These are phyloP conservation scores for Paraconiothyrium sp. DNA, from an alignment of 2,329 filamentous ascomycete genomes.

Conservation along the genomic window DNA sequence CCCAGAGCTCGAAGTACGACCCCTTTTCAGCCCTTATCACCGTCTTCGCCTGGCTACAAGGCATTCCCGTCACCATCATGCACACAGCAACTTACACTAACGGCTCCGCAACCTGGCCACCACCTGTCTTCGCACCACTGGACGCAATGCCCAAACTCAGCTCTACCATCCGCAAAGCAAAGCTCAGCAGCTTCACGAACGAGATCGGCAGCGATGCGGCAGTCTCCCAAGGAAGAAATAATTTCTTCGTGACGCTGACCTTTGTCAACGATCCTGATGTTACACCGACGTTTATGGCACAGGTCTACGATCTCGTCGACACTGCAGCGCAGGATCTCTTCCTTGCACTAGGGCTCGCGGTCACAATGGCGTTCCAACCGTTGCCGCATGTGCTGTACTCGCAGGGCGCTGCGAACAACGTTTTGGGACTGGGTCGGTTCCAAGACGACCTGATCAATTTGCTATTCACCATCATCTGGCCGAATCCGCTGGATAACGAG, in stretches of 20 bases:
- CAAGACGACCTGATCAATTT: constrained; percentile 33
- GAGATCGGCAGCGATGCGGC: constrained; percentile 22
- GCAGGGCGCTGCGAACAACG: constrained; percentile 27
- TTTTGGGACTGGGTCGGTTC: constrained; percentile 33
- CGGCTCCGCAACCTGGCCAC: constrained; percentile 26
- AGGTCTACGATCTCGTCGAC: constrained; percentile 26
- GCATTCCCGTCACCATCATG: constrained; percentile 23
- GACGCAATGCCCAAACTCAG: constrained; percentile 25
- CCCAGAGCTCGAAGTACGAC: constrained; percentile 29
- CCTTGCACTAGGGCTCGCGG: constrained; percentile 25
- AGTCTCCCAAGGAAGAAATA: constrained; percentile 17
- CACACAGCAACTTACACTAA: constrained; percentile 30
- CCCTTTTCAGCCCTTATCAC: constrained; percentile 32
- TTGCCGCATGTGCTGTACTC: constrained; percentile 30
- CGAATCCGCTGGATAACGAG: constrained; percentile 23
- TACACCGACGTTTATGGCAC: constrained; percentile 23
- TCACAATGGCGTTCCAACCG: constrained; percentile 30
- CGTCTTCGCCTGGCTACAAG: constrained; percentile 28
- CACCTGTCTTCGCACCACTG: constrained; percentile 24
- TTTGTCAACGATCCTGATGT: constrained; percentile 26
- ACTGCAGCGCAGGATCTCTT: constrained; percentile 20
- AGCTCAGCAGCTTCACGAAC: constrained; percentile 25
- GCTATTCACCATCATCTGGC: constrained; percentile 27
- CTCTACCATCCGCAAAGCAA: constrained; percentile 28
- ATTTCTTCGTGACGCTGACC: constrained; percentile 31